Evolutionary conservation across 768 basidiomycete genomes (phyloP).

Genomic region (Leccinum barrowsii): DNA sequence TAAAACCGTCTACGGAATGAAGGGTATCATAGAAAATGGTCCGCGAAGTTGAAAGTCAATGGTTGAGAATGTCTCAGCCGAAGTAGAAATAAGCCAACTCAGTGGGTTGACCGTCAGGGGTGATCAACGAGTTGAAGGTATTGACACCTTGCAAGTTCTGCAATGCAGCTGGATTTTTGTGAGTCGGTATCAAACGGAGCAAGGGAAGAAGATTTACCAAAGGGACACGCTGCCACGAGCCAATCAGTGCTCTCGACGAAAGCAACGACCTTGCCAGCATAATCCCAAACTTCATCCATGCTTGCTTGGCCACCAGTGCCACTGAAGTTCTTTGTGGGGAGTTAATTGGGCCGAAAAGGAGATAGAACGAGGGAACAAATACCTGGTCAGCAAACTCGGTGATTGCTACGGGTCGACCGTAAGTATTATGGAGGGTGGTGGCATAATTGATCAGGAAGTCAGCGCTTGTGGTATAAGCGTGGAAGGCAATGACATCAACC

Average conservation of each 20-base stretch:
- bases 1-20: constrained; percentile 11
- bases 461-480: constrained; percentile 61
- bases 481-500: constrained; percentile 57
- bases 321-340: constrained; percentile 47
- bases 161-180: constrained; percentile 44
- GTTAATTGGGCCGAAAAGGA: neutral
- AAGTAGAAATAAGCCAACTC: constrained; percentile 52
- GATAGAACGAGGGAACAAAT: neutral
- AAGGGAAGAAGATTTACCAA: constrained; percentile 46
- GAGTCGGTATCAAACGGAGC: neutral
- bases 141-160: constrained; percentile 52
- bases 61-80: neutral
- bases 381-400: constrained; percentile 76
- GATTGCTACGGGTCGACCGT: constrained; percentile 43
- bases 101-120: constrained; percentile 41
- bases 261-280: constrained; percentile 38
- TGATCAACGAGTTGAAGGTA: constrained; percentile 48
- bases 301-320: constrained; percentile 36
- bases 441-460: constrained; percentile 52
- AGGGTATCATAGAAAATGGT: constrained; percentile 19
- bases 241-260: constrained; percentile 43
- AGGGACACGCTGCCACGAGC: constrained; percentile 45
- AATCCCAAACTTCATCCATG: constrained; percentile 38
- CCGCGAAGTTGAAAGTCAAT: neutral
- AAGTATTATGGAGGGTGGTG: constrained; percentile 41